phyloP scores from a whole-genome alignment of 106 monocot genomes.

The Hemerocallis citrina region DNA sequence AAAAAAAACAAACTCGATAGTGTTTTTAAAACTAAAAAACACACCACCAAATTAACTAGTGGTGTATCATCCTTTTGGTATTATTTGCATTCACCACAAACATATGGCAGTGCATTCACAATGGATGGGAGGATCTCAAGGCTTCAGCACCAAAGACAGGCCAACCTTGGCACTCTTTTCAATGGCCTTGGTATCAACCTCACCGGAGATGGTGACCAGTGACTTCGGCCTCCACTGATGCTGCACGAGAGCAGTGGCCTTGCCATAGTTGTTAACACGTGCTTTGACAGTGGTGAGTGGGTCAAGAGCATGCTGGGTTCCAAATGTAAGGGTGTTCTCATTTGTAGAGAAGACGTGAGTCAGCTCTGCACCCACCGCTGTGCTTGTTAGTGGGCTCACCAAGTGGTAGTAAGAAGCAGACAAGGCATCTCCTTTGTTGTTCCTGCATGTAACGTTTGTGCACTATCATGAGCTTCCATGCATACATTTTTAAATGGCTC shows the following conservation, averaged over 20 bases:
- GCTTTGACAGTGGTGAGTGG: slow-evolving; percentile 65
- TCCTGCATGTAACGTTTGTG: slow-evolving; percentile 41
- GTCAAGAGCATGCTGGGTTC: slow-evolving; percentile 73
- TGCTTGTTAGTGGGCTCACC: slow-evolving; percentile 51
- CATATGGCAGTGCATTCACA: no score
- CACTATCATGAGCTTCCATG: no score
- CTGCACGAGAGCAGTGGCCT: slow-evolving; percentile 76
- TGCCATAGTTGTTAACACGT: slow-evolving; percentile 82
- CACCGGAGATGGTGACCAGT: slow-evolving; percentile 67
- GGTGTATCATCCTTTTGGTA: no score
- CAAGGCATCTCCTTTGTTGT: slow-evolving; percentile 70
- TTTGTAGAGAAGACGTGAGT: slow-evolving; percentile 72
- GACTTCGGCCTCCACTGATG: slow-evolving; percentile 89
- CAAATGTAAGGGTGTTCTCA: slow-evolving; percentile 75
- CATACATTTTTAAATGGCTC: no score
- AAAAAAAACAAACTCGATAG: no score
- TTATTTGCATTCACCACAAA: no score
- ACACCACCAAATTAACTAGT: no score
- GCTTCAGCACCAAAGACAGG: slow-evolving; percentile 64
- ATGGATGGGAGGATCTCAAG: no score
- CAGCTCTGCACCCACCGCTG: slow-evolving; percentile 81
- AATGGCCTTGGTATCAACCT: slow-evolving; percentile 80
- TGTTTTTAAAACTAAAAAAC: no score
- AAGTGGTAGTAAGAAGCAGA: slow-evolving; percentile 84
- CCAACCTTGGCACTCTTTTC: slow-evolving; percentile 89